Percentiles rank a stretch among this genome's conserved stretches.
phyloP scores from a whole-genome alignment of 495 filamentous ascomycete species.

The Hyaloscypha finlandica region DNA sequence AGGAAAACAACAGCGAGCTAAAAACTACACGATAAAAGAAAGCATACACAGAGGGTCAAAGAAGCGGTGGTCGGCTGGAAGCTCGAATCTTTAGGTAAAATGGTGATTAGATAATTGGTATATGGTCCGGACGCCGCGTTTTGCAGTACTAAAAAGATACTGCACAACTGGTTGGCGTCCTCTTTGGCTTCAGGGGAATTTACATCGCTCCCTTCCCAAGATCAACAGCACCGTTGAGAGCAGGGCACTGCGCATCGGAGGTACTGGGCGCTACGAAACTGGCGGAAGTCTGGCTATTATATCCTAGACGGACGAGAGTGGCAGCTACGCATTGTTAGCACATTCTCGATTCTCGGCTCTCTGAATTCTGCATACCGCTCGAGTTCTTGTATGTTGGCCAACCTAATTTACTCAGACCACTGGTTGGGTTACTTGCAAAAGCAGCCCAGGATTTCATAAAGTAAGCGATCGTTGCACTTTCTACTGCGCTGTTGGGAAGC shows the following conservation, averaged over 20 bases:
- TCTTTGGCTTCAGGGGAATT: background rate
- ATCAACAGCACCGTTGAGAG: slow-evolving; percentile 3
- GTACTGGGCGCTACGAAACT: slow-evolving; percentile 13
- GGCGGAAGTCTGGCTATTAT: slow-evolving; percentile 21
- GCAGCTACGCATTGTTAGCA: background rate
- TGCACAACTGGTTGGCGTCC: background rate
- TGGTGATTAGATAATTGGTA: background rate
- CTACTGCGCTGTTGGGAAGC: slow-evolving; percentile 5
- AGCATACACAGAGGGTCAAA: too few relatives aligned
- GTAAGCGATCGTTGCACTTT: slow-evolving; percentile 36
- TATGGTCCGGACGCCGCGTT: background rate
- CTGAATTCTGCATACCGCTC: background rate
- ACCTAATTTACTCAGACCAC: slow-evolving; percentile 39
- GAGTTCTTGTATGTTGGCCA: slow-evolving; percentile 38
- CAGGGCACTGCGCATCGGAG: background rate
- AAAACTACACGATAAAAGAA: too few relatives aligned
- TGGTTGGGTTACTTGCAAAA: slow-evolving; percentile 47
- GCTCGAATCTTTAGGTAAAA: background rate
- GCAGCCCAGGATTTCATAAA: slow-evolving; percentile 47
- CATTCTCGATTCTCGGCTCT: background rate
- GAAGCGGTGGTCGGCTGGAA: too few relatives aligned
- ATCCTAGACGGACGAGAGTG: slow-evolving; percentile 26
- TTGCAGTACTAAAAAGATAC: background rate
- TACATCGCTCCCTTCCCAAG: slow-evolving; percentile 2
- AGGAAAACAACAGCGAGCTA: too few relatives aligned